phyloP scores from a whole-genome alignment of 163 green algal genomes.

The Scenedesmus sp. region DNA sequence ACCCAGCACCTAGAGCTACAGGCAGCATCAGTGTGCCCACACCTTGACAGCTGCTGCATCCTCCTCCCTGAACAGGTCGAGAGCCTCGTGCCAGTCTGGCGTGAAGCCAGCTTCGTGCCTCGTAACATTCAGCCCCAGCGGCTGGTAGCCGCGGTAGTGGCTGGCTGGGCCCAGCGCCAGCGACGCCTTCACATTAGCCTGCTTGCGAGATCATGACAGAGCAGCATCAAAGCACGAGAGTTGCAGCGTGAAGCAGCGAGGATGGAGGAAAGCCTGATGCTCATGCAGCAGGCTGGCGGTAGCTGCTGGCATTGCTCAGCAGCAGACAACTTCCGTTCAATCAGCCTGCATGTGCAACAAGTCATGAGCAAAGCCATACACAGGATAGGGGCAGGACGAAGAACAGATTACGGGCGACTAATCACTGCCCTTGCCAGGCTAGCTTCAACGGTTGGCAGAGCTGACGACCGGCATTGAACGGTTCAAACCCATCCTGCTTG shows the following conservation, averaged over 20 bases:
- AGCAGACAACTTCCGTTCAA: no score
- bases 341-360: no score
- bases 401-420: no score
- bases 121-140: constrained; percentile 77
- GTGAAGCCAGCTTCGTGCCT: constrained; percentile 68
- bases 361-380: no score
- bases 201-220: neutral
- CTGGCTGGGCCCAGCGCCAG: constrained; percentile 64
- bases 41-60: constrained; percentile 25
- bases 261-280: neutral
- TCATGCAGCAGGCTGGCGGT: neutral
- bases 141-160: constrained; percentile 74
- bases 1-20: no score
- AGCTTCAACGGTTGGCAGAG: no score
- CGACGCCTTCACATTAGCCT: constrained; percentile 62
- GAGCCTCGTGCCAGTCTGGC: constrained; percentile 68
- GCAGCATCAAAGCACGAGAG: neutral
- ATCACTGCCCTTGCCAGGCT: no score
- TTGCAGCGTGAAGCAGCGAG: neutral
- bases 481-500: neutral
- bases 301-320: neutral
- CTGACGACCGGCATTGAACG: no score
- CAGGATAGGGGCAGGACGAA: no score
- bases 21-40: neutral
- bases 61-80: constrained; percentile 75